Evolutionary conservation across 129 eudicot genomes (phyloP).

Genomic region (Flaveria bidentis): DNA sequence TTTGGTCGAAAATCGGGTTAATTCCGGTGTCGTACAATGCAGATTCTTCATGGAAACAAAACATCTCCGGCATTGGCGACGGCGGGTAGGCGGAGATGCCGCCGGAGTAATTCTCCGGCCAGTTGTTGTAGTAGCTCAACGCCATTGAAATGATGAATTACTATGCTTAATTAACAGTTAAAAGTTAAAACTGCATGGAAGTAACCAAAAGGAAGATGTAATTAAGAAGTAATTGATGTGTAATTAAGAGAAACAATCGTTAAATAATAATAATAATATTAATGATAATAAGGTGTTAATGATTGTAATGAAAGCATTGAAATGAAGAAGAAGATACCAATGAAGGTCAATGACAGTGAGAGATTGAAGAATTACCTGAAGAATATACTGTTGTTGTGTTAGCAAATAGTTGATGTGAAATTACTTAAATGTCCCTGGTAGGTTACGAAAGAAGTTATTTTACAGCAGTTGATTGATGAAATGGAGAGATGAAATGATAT

Average conservation of each 20-base stretch:
- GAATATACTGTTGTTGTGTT: constrained; percentile 18
- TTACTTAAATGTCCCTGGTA: constrained; percentile 33
- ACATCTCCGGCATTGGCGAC: constrained; percentile 28
- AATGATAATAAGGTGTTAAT: background rate
- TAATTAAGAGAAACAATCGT: constrained; percentile 27
- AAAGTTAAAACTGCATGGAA: background rate
- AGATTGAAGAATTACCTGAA: constrained; percentile 24
- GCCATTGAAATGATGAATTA: constrained; percentile 26
- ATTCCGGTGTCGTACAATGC: constrained; percentile 15
- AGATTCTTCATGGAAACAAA: constrained; percentile 13
- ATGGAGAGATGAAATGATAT: constrained; percentile 27
- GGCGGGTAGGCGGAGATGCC: constrained; percentile 14
- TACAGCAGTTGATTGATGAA: constrained; percentile 3
- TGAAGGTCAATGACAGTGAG: background rate
- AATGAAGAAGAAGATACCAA: constrained; percentile 14
- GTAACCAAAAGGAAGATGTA: constrained; percentile 6
- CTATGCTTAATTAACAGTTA: too few species aligned
- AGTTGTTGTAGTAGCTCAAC: constrained; percentile 36
- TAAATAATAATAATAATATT: background rate
- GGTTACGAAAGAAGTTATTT: constrained; percentile 30
- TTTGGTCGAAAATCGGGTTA: constrained; percentile 19
- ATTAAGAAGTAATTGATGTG: constrained; percentile 21
- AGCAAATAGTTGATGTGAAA: background rate
- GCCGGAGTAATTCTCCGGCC: constrained; percentile 10
- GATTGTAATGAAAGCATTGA: constrained; percentile 18